Evolutionary conservation across 1,284 basidiomycete genomes (phyloP), one percentile per base, ranked within the genome.

Genomic region (Neonothopanus nambi): DNA sequence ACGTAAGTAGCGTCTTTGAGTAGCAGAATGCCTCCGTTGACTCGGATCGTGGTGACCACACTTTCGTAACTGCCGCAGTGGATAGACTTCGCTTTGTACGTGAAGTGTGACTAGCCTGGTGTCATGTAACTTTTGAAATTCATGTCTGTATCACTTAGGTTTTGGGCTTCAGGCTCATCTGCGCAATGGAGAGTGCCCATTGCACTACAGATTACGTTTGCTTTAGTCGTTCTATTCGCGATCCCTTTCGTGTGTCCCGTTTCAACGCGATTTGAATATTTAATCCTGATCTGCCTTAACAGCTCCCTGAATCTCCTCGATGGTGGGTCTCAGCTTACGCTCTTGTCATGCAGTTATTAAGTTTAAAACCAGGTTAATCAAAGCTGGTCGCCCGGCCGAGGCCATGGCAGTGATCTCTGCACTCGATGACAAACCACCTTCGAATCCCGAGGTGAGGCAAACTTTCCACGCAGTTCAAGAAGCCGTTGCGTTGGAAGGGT

Each of bases 161-260:
- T 78, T 62, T 82, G 78, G 78, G 68, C 72, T 11, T 67, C 70
- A 28, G 66, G 60, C 11, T 81, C 79, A 13, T 81, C 81, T 15
- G 79, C 81, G 0, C 82, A 86, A 64, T 88, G 85, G 86, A 70
- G 85, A 51, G 80, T 82, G n/a, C 86, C 87, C 1, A 79, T 89
- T 40, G 81, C 82, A 1, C 69, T 89, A 36, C 87, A 90, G 63
- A 82, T 84, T 47, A 47, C 82, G 7, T 77, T 89, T 47, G 85
- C 85, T 2, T 53, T 83, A 5, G 69, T 86, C 41, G 82, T 89
- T 74, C 73, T 87, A 44, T 57, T 74, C 54, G 76, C 76, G 13
- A 81, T 88, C 20, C 67, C 67, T 24, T 79, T 84, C 61, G 80
- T 85, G 61, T 59, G 80, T 73, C 33, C 6, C 20, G 6, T 20